A percentile compares a stretch with the other conserved stretches of the same genome.
phyloP scores from a whole-genome alignment of 2,329 filamentous ascomycete genomes.

The Talaromyces funiculosus region DNA sequence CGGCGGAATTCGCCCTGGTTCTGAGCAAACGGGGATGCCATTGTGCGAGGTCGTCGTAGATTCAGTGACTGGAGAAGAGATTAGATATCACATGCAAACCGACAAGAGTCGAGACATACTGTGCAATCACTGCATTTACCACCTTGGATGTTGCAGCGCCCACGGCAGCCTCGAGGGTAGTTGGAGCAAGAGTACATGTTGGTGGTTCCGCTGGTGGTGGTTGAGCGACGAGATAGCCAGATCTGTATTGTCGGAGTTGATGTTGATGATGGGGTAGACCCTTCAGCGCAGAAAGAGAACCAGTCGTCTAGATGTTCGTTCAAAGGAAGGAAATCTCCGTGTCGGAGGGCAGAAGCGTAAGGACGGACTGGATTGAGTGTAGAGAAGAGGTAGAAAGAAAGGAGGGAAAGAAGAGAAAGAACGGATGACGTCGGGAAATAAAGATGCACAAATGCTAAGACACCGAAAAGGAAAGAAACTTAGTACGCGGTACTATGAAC shows the following conservation, averaged over 20 bases:
- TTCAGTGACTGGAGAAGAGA: constrained; percentile 9
- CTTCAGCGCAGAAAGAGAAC: background rate
- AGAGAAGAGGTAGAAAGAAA: constrained; percentile 8
- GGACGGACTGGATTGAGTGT: constrained; percentile 2
- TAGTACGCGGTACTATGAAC: constrained; percentile 17
- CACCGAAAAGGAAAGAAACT: constrained; percentile 17
- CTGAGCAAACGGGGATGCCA: constrained; percentile 14
- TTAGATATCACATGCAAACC: background rate
- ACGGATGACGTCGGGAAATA: constrained; percentile 18
- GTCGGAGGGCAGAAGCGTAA: constrained; percentile 1
- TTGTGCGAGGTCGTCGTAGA: constrained; percentile 12
- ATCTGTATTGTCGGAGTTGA: background rate
- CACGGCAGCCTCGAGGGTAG: constrained; percentile 44
- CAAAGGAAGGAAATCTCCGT: constrained; percentile 12
- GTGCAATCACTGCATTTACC: constrained; percentile 42
- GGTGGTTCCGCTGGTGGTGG: background rate
- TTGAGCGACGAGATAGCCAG: constrained; percentile 5
- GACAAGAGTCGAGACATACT: constrained; percentile 28
- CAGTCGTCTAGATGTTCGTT: constrained; percentile 5
- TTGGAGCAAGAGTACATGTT: constrained; percentile 45
- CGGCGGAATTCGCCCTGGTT: constrained; percentile 13
- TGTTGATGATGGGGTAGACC: background rate
- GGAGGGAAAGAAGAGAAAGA: constrained; percentile 15
- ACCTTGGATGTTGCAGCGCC: constrained; percentile 39
- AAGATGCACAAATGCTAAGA: constrained; percentile 6